These are phyloP conservation scores for Pythium periplocum DNA, from an alignment of 352 stramenopile species.

Conservation along the genomic window DNA sequence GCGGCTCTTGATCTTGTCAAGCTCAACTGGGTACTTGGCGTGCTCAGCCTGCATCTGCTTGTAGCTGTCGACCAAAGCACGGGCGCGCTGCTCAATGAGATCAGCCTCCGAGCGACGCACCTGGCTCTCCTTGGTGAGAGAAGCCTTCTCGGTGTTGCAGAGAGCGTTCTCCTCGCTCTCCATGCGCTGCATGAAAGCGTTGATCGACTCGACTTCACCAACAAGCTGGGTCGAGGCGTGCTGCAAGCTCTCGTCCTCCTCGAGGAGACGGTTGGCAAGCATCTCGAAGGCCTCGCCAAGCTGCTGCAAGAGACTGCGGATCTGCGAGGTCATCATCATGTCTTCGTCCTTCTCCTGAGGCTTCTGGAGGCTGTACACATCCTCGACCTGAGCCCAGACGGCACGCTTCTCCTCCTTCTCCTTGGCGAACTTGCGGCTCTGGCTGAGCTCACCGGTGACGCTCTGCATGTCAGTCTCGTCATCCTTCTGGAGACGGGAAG, in stretches of 20 bases:
- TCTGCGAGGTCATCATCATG: conserved; percentile 91
- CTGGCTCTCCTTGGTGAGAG: conserved; percentile 77
- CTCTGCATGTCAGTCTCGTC: conserved; percentile 73
- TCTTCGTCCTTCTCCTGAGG: conserved; percentile 87
- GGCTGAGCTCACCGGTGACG: conserved; percentile 55
- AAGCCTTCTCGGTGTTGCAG: conserved; percentile 81
- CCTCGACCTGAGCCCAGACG: conserved; percentile 79
- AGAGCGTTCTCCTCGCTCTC: conserved; percentile 83
- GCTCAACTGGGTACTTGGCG: conserved; percentile 76
- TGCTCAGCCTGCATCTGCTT: conserved; percentile 86
- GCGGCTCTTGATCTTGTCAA: conserved; percentile 78
- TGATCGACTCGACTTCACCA: conserved; percentile 84
- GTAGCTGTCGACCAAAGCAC: conserved; percentile 80
- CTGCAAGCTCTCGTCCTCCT: conserved; percentile 82
- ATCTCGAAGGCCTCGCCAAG: conserved; percentile 86
- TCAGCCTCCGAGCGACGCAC: conserved; percentile 74
- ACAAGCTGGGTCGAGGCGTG: conserved; percentile 80
- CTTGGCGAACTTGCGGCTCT: conserved; percentile 55
- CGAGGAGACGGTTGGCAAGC: conserved; percentile 79
- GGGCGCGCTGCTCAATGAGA: conserved; percentile 81
- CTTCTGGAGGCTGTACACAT: conserved; percentile 80
- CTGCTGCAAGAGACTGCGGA: conserved; percentile 80
- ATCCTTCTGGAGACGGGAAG: conserved; percentile 77
- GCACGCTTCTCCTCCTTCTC: conserved; percentile 84
- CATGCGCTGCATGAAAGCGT: conserved; percentile 87